A percentile compares a stretch with the other conserved stretches of the same genome.
Conservation (phyloP, 768 basidiomycete species). For the Tremella mesenterica region DNA sequence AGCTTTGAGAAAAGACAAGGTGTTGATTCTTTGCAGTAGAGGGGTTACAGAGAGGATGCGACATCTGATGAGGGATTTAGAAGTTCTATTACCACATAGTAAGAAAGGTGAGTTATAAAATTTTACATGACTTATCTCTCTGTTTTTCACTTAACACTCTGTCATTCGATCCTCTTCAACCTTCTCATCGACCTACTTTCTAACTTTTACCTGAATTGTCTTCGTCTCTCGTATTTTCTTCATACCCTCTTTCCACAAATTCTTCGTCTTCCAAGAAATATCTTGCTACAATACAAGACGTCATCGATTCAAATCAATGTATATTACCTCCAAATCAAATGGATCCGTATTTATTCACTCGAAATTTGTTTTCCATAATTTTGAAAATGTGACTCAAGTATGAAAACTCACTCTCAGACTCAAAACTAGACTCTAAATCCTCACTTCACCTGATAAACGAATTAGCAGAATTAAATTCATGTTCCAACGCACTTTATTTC, state of each 20-base stretch:
- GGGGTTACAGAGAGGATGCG: conserved; percentile 94
- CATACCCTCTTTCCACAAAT: no score
- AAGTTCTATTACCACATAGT: conserved; percentile 78
- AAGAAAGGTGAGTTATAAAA: conserved; percentile 77
- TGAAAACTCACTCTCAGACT: no score
- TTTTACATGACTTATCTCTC: not conserved
- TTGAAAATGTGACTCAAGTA: not conserved
- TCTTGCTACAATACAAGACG: no score
- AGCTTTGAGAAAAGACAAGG: conserved; percentile 69
- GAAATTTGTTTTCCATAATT: no score
- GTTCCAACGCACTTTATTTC: conserved; percentile 95
- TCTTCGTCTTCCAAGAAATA: no score
- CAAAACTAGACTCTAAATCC: conserved; percentile 94
- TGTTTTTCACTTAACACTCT: no score
- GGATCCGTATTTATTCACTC: not conserved
- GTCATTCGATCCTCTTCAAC: no score
- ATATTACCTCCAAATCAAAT: no score
- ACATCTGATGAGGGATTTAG: conserved; percentile 91
- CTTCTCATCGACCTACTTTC: no score
- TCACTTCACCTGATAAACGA: conserved; percentile 87
- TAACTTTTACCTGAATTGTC: no score
- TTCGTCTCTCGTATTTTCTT: no score
- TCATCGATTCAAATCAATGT: not conserved
- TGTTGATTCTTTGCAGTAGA: conserved; percentile 80
- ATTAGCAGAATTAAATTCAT: conserved; percentile 91